phyloP scores from a whole-genome alignment of 129 eudicot species.

The Oenanthe sinensis region DNA sequence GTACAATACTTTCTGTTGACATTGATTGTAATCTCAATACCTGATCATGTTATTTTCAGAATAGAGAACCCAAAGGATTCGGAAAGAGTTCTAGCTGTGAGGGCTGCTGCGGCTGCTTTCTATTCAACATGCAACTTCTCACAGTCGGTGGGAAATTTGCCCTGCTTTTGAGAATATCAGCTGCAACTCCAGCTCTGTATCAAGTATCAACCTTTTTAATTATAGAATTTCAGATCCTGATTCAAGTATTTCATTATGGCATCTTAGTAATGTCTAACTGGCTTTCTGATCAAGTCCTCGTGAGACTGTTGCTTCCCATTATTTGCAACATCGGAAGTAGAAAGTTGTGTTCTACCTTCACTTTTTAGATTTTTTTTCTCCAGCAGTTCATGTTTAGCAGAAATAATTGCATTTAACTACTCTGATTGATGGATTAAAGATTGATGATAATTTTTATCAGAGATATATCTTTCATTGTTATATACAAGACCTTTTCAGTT shows the following conservation, averaged over 20 bases:
- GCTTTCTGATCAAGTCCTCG: neutral
- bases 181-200: conserved; percentile 13
- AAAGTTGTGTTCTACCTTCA: neutral
- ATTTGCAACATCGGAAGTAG: neutral
- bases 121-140: conserved; percentile 72
- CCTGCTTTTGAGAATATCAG: conserved; percentile 40
- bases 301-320: neutral
- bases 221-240: neutral
- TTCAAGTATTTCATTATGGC: neutral
- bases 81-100: conserved; percentile 48
- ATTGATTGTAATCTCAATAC: neutral
- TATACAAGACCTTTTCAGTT: neutral
- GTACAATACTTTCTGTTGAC: neutral
- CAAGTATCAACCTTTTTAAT: conserved; percentile 9
- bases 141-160: conserved; percentile 45
- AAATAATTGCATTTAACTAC: neutral
- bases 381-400: neutral
- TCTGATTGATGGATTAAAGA: neutral
- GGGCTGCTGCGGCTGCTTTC: conserved; percentile 89
- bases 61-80: conserved; percentile 28
- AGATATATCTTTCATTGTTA: neutral
- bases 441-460: neutral
- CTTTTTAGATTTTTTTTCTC: neutral
- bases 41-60: conserved; percentile 32
- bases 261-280: neutral